phyloP scores from a whole-genome alignment of 2,329 filamentous ascomycete species.

The Corynespora cassiicola region DNA sequence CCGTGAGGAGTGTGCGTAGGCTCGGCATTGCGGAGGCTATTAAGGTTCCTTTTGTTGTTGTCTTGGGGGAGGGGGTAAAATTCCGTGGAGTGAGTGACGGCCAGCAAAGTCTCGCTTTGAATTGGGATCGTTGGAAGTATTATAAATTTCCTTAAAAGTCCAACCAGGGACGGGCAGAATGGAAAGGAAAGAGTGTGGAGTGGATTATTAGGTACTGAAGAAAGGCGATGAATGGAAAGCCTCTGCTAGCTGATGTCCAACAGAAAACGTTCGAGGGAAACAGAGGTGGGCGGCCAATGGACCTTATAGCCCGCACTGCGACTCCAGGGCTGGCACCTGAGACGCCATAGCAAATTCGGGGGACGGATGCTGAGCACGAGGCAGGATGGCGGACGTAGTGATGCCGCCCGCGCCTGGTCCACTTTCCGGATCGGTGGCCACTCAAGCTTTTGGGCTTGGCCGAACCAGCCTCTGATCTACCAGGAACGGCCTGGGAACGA shows the following conservation, averaged over 20 bases:
- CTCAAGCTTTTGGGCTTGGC: constrained; percentile 41
- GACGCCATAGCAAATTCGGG: constrained; percentile 45
- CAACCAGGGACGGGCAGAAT: constrained; percentile 49
- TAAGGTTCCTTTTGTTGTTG: constrained; percentile 30
- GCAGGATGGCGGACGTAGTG: constrained; percentile 34
- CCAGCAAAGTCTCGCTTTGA: constrained; percentile 49
- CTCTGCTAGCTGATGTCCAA: constrained; percentile 43
- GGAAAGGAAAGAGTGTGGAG: constrained; percentile 44
- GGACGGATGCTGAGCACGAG: constrained; percentile 41
- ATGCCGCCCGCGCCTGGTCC: constrained; percentile 40
- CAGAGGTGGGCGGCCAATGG: constrained; percentile 44
- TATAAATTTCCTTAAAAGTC: constrained; percentile 45
- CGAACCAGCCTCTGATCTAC: constrained; percentile 32
- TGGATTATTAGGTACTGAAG: constrained; percentile 43
- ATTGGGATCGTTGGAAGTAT: constrained; percentile 40
- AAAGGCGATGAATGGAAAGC: constrained; percentile 34
- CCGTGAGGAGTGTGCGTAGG: constrained; percentile 42
- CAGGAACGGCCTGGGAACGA: constrained; percentile 30
- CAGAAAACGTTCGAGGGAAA: constrained; percentile 45
- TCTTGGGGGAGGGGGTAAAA: constrained; percentile 20
- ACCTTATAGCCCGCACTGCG: constrained; percentile 42
- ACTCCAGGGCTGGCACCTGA: constrained; percentile 43
- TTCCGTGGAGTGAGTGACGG: constrained; percentile 29
- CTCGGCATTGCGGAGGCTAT: constrained; percentile 47
- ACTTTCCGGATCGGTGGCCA: constrained; percentile 35